Conservation (phyloP, 164 flowering plant species). For the Berberis vulgaris region DNA sequence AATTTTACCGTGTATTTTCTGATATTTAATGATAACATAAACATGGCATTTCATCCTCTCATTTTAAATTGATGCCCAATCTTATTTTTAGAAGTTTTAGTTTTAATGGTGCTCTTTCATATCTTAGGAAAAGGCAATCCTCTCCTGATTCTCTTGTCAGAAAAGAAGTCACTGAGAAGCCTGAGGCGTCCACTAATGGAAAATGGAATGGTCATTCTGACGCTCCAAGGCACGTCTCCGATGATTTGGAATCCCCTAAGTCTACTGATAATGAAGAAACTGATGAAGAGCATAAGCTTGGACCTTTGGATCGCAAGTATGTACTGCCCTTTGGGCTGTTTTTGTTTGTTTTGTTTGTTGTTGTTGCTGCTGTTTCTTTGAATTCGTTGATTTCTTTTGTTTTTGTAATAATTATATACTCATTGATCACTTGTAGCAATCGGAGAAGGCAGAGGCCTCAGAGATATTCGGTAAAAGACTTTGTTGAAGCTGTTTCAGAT, state of each 20-base stretch:
- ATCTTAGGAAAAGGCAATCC: conserved; percentile 44
- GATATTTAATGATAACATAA: neutral
- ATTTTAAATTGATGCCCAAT: neutral
- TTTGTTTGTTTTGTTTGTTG: neutral
- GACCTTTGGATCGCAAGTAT: conserved; percentile 68
- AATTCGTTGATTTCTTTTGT: neutral
- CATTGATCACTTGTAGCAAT: conserved; percentile 27
- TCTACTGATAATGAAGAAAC: conserved; percentile 55
- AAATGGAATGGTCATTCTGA: conserved; percentile 53
- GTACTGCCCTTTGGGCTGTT: neutral
- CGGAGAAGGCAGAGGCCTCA: conserved; percentile 84
- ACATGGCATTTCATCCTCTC: neutral
- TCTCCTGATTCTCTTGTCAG: conserved; percentile 60
- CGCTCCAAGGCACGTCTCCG: conserved; percentile 22
- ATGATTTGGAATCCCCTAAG: conserved; percentile 45
- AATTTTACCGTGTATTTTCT: neutral
- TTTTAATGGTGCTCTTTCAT: neutral
- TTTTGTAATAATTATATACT: neutral
- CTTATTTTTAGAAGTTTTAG: too few species aligned
- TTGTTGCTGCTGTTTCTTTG: too few species aligned
- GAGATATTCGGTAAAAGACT: conserved; percentile 73
- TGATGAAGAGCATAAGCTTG: conserved; percentile 43
- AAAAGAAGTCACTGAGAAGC: conserved; percentile 38
- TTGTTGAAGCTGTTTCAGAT: conserved; percentile 73
- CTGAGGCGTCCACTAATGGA: conserved; percentile 60